Percentiles rank a stretch among this genome's conserved stretches.
Evolutionary conservation across 2,329 filamentous ascomycete species (phyloP).

Genomic region (Colletotrichum brevisporum): DNA sequence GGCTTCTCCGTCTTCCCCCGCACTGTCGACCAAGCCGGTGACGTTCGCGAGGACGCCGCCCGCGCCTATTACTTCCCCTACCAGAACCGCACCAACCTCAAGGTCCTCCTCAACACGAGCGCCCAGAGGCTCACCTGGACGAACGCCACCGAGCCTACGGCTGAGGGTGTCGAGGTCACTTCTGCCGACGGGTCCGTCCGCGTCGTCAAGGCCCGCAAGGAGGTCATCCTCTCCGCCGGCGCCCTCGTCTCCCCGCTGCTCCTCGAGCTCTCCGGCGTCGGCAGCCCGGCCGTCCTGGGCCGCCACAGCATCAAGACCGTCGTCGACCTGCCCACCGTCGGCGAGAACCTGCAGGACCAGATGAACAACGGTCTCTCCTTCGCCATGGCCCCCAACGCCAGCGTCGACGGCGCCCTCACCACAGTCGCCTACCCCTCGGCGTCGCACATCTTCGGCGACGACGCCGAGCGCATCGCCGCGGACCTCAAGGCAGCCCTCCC

Average conservation of each 20-base stretch:
- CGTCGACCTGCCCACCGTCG: slow-evolving; percentile 64
- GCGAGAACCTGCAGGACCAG: slow-evolving; percentile 68
- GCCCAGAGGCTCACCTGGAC: slow-evolving; percentile 33
- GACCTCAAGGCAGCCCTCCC: slow-evolving; percentile 44
- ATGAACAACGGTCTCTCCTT: slow-evolving; percentile 48
- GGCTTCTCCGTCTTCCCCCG: slow-evolving; percentile 56
- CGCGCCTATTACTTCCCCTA: slow-evolving; percentile 58
- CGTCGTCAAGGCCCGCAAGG: slow-evolving; percentile 56
- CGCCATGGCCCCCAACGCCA: slow-evolving; percentile 9
- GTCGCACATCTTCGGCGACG: background rate
- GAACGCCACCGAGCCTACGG: slow-evolving; percentile 38
- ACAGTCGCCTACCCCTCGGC: slow-evolving; percentile 21
- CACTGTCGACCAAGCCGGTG: slow-evolving; percentile 54
- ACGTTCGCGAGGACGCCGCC: slow-evolving; percentile 57
- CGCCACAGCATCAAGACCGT: slow-evolving; percentile 58
- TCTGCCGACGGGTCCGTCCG: slow-evolving; percentile 51
- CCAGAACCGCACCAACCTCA: slow-evolving; percentile 53
- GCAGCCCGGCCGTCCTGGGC: slow-evolving; percentile 56
- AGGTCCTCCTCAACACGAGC: slow-evolving; percentile 30
- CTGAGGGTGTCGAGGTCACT: slow-evolving; percentile 54
- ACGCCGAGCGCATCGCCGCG: slow-evolving; percentile 31
- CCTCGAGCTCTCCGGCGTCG: slow-evolving; percentile 68
- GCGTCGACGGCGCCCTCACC: slow-evolving; percentile 32
- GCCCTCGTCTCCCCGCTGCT: slow-evolving; percentile 66
- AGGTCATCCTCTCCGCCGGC: slow-evolving; percentile 64